Evolutionary conservation across 352 stramenopile species (phyloP), one percentile per base, ranked within the genome.

Genomic region (Elongisporangium prolatum): DNA sequence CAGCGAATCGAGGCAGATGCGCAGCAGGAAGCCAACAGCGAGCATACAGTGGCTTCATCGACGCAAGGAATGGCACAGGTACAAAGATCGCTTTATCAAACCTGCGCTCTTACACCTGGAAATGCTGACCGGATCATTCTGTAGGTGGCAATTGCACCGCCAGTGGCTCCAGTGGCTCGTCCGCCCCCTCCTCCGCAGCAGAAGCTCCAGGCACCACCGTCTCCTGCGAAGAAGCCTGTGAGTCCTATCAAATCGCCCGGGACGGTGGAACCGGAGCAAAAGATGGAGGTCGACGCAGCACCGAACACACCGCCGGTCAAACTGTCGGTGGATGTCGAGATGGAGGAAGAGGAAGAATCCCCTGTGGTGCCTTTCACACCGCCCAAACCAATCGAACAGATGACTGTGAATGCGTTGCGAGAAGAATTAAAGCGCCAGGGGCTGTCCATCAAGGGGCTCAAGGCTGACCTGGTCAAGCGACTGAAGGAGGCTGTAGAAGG

Each of bases 361-460:
- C 22, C 52, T 21, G 51, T 53, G n/a, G 71, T 75, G 56, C 68
- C 74, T 21, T 86, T 77, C 60, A 87, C 72, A 21, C 83, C 80
- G 37, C 80, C 75, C 18, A 91, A 93, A 59, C 80, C 82, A 13
- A 85, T 93, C 54, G 70, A 80, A 11, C 76, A 91, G 62, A 84
- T 93, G 66, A 95, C 84, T 4, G 85, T 95, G 51, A 71, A 57
- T 16, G 67, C 78, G 13, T 65, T 95, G 50, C 77, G 80, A 21
- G 77, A 93, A 51, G 75, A 89, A 10, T 66, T 95, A 20, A 95
- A 95, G 63, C 74, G 83, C 17, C 78, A 84, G 21, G 82, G 78
- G 1, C 52, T 95, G 28, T 74, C 83, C 37, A 95, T 84, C 44
- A 91, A 91, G 66, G 85, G 85, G 6, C 71, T 95, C 34, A 95